A percentile compares a stretch with the other conserved stretches of the same genome.
These are phyloP conservation scores for Sonneratia alba DNA, from an alignment of 345 rosid genomes.

Conservation along the genomic window DNA sequence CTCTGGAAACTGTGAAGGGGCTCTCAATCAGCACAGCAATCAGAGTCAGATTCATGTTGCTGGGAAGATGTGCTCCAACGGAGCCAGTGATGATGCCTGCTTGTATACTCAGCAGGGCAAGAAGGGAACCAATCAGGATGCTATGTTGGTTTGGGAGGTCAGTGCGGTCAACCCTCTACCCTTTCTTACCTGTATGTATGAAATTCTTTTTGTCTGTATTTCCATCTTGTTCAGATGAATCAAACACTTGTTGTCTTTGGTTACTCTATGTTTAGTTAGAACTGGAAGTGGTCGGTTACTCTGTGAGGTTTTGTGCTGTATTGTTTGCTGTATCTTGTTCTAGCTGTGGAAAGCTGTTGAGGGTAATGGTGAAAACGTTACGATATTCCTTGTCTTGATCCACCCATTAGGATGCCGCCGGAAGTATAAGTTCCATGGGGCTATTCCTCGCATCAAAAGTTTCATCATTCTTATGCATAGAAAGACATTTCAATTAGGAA, in stretches of 20 bases:
- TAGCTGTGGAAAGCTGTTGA: background rate
- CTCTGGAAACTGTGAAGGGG: slow-evolving; percentile 4
- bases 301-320: background rate
- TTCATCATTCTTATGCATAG: background rate
- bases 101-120: slow-evolving; percentile 90
- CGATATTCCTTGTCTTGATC: background rate
- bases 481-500: background rate
- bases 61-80: slow-evolving; percentile 52
- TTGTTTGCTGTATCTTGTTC: background rate
- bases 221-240: background rate
- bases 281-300: background rate
- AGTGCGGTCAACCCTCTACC: slow-evolving; percentile 2
- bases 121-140: slow-evolving; percentile 96
- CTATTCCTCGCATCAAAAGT: background rate
- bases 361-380: background rate
- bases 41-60: slow-evolving; percentile 31
- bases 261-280: background rate
- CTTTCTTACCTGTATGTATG: background rate
- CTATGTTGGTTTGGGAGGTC: slow-evolving; percentile 97
- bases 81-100: slow-evolving; percentile 57
- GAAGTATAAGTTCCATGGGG: background rate
- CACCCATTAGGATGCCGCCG: background rate
- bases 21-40: slow-evolving; percentile 1
- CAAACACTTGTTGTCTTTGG: background rate
- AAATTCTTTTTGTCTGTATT: background rate